A percentile compares a stretch with the other conserved stretches of the same genome.
These are phyloP conservation scores for Biscutella laevigata DNA, from an alignment of 441 rosid species.

Conservation along the genomic window DNA sequence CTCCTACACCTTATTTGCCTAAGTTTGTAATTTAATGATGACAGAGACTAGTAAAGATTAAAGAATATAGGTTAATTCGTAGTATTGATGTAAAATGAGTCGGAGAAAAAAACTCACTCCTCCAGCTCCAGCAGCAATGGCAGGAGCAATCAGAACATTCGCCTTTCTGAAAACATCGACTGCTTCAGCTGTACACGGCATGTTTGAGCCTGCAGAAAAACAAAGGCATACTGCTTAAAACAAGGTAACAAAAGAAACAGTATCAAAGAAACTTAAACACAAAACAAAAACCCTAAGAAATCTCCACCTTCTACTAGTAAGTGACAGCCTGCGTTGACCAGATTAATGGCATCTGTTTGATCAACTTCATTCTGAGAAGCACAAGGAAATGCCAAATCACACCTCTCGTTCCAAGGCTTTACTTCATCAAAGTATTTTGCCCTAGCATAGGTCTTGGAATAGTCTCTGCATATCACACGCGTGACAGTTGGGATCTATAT, in stretches of 20 bases:
- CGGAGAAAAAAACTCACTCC: slow-evolving; percentile 50
- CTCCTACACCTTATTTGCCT: slow-evolving; percentile 2
- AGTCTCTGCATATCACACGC: slow-evolving; percentile 57
- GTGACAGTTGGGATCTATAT: slow-evolving; percentile 8
- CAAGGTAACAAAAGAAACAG: background rate
- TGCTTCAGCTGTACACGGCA: slow-evolving; percentile 98
- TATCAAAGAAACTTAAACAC: background rate
- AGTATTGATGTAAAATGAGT: background rate
- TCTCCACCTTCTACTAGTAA: slow-evolving; percentile 79
- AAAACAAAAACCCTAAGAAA: slow-evolving; percentile 12
- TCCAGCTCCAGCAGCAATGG: slow-evolving; percentile 99
- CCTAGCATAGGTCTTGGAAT: slow-evolving; percentile 92
- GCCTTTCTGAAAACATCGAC: slow-evolving; percentile 81
- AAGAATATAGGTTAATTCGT: background rate
- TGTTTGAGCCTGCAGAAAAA: slow-evolving; percentile 60
- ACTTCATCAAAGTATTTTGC: slow-evolving; percentile 93
- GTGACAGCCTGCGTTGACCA: slow-evolving; percentile 84
- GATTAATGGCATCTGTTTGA: slow-evolving; percentile 85
- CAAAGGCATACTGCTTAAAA: background rate
- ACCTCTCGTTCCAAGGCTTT: slow-evolving; percentile 94
- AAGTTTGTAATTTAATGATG: background rate
- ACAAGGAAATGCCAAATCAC: slow-evolving; percentile 92
- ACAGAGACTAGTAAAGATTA: background rate
- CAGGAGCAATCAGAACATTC: slow-evolving; percentile 87
- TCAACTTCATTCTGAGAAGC: slow-evolving; percentile 93